Percentiles rank a stretch among this genome's conserved stretches.
phyloP scores from a whole-genome alignment of 1,284 basidiomycete species.

The Cryptococcus deneoformans region DNA sequence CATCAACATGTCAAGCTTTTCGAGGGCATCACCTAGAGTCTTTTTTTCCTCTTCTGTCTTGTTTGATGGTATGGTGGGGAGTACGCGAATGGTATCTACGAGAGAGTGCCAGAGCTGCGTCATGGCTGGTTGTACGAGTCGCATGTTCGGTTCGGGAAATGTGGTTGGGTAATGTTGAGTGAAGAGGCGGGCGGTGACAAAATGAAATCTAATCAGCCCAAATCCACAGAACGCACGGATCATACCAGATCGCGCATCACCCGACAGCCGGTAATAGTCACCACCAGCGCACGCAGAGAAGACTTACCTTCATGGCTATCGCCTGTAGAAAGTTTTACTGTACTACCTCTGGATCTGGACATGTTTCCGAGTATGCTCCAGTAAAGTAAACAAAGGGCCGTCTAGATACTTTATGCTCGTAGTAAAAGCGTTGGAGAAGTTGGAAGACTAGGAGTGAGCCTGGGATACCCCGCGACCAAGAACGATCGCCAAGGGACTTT shows the following conservation, averaged over 20 bases:
- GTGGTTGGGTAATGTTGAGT: too few species aligned
- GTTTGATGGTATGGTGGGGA: conserved; percentile 22
- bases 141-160: too few species aligned
- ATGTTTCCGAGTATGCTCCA: background rate
- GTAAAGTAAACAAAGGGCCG: too few species aligned
- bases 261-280: background rate
- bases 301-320: background rate
- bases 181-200: background rate
- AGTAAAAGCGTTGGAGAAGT: too few species aligned
- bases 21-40: conserved; percentile 35
- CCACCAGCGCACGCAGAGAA: background rate
- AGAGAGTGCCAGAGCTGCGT: conserved; percentile 39
- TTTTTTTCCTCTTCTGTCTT: conserved; percentile 24
- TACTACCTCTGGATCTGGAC: background rate
- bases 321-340: background rate
- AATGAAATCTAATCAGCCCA: background rate
- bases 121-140: conserved; percentile 17
- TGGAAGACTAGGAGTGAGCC: too few species aligned
- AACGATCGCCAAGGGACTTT: too few species aligned
- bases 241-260: background rate
- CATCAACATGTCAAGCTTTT: conserved; percentile 35
- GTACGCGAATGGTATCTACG: conserved; percentile 38
- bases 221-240: background rate
- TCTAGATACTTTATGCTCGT: too few species aligned
- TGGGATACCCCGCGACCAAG: too few species aligned